Evolutionary conservation across 768 basidiomycete genomes (phyloP).

Genomic region (Mycena chlorophos): DNA sequence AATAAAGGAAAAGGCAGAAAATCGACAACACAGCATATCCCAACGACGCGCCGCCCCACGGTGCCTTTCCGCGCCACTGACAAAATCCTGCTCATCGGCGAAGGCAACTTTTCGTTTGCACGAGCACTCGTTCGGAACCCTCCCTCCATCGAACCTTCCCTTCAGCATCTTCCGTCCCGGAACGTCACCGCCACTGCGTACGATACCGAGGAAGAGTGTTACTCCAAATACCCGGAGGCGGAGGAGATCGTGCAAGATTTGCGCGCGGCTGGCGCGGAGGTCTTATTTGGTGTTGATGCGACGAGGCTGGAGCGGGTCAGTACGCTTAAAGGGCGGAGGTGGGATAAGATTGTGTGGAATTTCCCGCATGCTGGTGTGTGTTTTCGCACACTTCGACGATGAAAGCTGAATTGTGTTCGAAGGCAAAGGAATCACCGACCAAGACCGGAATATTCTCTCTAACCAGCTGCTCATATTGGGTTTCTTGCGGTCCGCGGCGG

Average conservation of each 20-base stretch:
- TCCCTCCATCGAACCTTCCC: conserved; percentile 35
- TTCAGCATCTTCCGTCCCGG: conserved; percentile 56
- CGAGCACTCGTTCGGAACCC: conserved; percentile 61
- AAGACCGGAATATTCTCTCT: conserved; percentile 87
- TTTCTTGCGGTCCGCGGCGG: conserved; percentile 74
- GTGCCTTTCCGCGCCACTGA: conserved; percentile 68
- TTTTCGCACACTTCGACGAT: background rate
- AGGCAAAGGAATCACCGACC: conserved; percentile 91
- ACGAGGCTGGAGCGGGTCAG: conserved; percentile 63
- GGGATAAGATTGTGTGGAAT: conserved; percentile 89
- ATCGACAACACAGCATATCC: conserved; percentile 28
- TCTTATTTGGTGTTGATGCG: conserved; percentile 86
- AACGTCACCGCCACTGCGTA: conserved; percentile 85
- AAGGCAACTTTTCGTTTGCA: conserved; percentile 94
- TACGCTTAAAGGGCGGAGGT: conserved; percentile 58
- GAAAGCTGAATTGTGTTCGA: conserved; percentile 1
- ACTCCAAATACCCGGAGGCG: conserved; percentile 80
- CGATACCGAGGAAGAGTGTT: conserved; percentile 76
- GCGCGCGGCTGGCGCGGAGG: conserved; percentile 58
- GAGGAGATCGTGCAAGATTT: conserved; percentile 55
- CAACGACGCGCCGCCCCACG: conserved; percentile 40
- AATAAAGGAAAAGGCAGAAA: conserved; percentile 35
- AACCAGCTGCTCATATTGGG: conserved; percentile 84
- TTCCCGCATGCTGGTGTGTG: conserved; percentile 94
- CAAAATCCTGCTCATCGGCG: conserved; percentile 78